A percentile compares a stretch with the other conserved stretches of the same genome.
phyloP scores from a whole-genome alignment of 768 basidiomycete species.

The Naematelia aurantialba region DNA sequence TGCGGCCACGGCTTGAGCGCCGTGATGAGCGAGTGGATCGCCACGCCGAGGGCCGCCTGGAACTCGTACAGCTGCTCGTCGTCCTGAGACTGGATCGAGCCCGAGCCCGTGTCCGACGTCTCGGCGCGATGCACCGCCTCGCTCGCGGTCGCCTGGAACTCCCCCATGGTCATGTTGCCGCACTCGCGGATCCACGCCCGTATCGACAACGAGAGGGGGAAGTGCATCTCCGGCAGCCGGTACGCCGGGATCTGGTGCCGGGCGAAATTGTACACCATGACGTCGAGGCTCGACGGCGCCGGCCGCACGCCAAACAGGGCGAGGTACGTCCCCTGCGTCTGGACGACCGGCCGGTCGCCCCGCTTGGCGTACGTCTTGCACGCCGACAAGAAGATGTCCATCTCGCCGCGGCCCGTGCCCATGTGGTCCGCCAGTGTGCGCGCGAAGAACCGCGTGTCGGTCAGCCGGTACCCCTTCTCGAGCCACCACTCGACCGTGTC shows the following conservation, averaged over 20 bases:
- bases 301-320: slow-evolving; percentile 49
- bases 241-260: slow-evolving; percentile 51
- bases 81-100: slow-evolving; percentile 19
- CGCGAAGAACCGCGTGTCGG: slow-evolving; percentile 49
- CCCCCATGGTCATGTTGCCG: slow-evolving; percentile 38
- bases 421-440: slow-evolving; percentile 43
- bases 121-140: slow-evolving; percentile 37
- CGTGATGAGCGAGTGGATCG: slow-evolving; percentile 46
- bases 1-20: slow-evolving; percentile 46
- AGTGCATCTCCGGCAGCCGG: slow-evolving; percentile 49
- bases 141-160: slow-evolving; percentile 37
- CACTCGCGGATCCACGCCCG: slow-evolving; percentile 40
- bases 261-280: slow-evolving; percentile 51
- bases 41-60: slow-evolving; percentile 47
- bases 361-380: slow-evolving; percentile 51
- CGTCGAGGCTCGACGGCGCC: slow-evolving; percentile 34
- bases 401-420: slow-evolving; percentile 45
- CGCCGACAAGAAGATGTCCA: slow-evolving; percentile 47
- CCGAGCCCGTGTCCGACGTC: slow-evolving; percentile 21
- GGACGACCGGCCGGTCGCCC: slow-evolving; percentile 49
- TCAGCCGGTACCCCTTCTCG: slow-evolving; percentile 47
- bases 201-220: slow-evolving; percentile 36
- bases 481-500: slow-evolving; percentile 47
- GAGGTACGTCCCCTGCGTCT: slow-evolving; percentile 48
- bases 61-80: slow-evolving; percentile 46